phyloP scores from a whole-genome alignment of 768 basidiomycete genomes.

The Suillus spraguei region DNA sequence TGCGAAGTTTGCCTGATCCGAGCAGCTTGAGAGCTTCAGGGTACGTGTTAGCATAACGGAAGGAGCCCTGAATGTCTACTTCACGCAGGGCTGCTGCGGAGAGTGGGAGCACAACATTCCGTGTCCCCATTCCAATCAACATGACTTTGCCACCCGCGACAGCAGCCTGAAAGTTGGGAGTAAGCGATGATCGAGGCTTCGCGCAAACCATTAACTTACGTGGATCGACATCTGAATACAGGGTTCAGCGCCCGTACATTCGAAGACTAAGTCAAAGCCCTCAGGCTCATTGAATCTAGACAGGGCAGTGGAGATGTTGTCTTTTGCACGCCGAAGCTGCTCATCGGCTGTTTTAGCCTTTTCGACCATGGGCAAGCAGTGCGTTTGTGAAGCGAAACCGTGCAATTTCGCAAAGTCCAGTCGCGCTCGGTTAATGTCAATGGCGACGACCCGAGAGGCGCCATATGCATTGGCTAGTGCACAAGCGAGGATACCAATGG shows the following conservation, averaged over 20 bases:
- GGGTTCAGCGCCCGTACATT: slow-evolving; percentile 92
- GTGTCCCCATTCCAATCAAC: slow-evolving; percentile 95
- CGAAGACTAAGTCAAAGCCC: slow-evolving; percentile 92
- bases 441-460: slow-evolving; percentile 69
- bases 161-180: slow-evolving; percentile 58
- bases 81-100: slow-evolving; percentile 83
- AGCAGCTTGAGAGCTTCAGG: slow-evolving; percentile 82
- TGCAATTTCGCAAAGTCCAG: slow-evolving; percentile 75
- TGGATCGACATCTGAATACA: slow-evolving; percentile 91
- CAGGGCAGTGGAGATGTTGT: slow-evolving; percentile 53
- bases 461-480: slow-evolving; percentile 75
- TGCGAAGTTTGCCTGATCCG: slow-evolving; percentile 59
- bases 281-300: slow-evolving; percentile 59
- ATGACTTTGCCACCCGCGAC: slow-evolving; percentile 86
- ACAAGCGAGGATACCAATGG: slow-evolving; percentile 91
- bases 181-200: slow-evolving; percentile 18
- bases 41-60: slow-evolving; percentile 91
- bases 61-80: slow-evolving; percentile 91
- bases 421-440: slow-evolving; percentile 85
- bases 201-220: slow-evolving; percentile 52
- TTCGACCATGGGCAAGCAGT: slow-evolving; percentile 57
- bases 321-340: slow-evolving; percentile 61
- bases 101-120: slow-evolving; percentile 80
- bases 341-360: slow-evolving; percentile 58
- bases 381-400: slow-evolving; percentile 78